A percentile compares a stretch with the other conserved stretches of the same genome.
phyloP scores from a whole-genome alignment of 2,329 filamentous ascomycete species.

The Phyllosticta capitalensis region DNA sequence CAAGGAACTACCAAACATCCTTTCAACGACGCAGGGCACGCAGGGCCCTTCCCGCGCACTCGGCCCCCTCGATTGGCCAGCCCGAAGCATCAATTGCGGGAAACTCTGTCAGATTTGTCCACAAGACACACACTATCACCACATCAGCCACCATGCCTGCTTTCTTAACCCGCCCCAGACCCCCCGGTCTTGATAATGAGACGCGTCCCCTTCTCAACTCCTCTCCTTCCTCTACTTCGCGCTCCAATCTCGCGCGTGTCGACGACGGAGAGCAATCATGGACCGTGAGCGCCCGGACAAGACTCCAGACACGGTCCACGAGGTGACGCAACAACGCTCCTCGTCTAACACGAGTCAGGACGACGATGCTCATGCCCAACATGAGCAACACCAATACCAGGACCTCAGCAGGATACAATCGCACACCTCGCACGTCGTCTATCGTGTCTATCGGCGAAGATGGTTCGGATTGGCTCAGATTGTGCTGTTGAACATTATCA shows the following conservation, averaged over 20 bases:
- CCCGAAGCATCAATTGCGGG: not conserved
- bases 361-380: not conserved
- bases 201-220: not conserved
- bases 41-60: not conserved
- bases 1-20: not conserved
- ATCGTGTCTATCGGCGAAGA: slow-evolving; percentile 65
- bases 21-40: not conserved
- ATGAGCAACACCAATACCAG: not conserved
- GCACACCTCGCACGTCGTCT: slow-evolving; percentile 12
- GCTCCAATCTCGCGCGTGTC: too few relatives aligned
- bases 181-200: not conserved
- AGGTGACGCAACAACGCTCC: not conserved
- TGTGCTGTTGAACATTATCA: slow-evolving; percentile 80
- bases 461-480: slow-evolving; percentile 83
- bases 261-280: not conserved
- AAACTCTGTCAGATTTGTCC: not conserved
- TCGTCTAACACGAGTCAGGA: not conserved
- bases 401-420: not conserved
- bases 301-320: not conserved
- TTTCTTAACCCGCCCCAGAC: not conserved
- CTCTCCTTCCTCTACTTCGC: not conserved
- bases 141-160: not conserved
- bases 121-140: too few relatives aligned
- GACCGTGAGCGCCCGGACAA: not conserved
- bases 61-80: not conserved